Conservation (phyloP, 163 green algal species). For the Chlorella variabilis region DNA sequence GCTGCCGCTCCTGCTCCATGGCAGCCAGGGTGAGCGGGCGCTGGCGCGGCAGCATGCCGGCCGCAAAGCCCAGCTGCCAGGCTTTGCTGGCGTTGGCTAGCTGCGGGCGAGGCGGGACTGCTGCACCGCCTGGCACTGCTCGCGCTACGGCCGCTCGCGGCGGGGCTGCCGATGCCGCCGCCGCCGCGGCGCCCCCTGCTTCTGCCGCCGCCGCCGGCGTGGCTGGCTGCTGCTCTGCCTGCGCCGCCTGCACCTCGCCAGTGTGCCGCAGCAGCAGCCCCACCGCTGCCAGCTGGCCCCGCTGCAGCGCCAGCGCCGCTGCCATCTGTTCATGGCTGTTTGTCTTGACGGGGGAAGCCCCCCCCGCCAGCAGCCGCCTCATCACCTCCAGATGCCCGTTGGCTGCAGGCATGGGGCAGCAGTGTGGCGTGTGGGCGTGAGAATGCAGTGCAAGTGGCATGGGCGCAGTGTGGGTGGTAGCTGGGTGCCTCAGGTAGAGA, state of each 20-base stretch:
- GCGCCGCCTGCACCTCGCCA: background rate
- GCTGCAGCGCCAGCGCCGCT: background rate
- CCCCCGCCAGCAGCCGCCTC: background rate
- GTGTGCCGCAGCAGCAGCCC: background rate
- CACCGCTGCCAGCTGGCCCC: background rate
- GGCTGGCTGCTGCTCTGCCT: background rate
- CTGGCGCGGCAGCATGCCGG: background rate
- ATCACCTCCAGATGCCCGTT: conserved; percentile 24
- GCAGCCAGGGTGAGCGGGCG: conserved; percentile 13
- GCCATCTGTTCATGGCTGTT: too few species aligned
- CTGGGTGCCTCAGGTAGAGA: too few species aligned
- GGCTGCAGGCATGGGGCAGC: too few species aligned
- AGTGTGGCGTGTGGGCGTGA: too few species aligned
- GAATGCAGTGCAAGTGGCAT: too few species aligned
- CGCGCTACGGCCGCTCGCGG: too few species aligned
- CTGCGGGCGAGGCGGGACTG: too few species aligned
- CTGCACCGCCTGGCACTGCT: too few species aligned
- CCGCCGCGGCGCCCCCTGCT: background rate
- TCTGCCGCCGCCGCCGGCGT: background rate
- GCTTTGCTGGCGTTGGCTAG: conserved; percentile 16
- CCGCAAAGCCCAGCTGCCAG: conserved; percentile 20
- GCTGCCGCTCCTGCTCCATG: conserved; percentile 18
- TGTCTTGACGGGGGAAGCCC: background rate
- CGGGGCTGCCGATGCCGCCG: background rate
- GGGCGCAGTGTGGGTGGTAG: too few species aligned